Base-by-base conservation (phyloP, 2,329 filamentous ascomycete genomes). In the Dactylella cylindrospora region DNA sequence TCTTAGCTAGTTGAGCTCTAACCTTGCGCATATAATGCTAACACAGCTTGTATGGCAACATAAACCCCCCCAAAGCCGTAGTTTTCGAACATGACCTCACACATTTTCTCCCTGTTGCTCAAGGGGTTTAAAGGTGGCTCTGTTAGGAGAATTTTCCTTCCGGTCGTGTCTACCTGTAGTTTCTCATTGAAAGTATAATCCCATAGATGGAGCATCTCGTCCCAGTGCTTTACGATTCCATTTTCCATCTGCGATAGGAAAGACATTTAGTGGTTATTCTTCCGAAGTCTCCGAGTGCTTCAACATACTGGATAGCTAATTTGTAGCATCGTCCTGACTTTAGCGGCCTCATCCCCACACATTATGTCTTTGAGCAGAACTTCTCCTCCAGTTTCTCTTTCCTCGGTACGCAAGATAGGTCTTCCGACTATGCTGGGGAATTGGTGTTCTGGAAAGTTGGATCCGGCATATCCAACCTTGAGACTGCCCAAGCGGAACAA, bases 201-300 rank as follows among this genome's bases (percentile, higher is more conserved):
- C 93, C 93, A 98, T 52, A 98, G 84, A 73, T 97, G 91, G 78
- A 95, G 88, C 93, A 98, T 98, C 75, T 98, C 93, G 70, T 98
- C 93, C 93, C 93, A 98, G 72, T 90, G 90, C 82, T 96, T 97
- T 68, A 98, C 90, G 71, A 98, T 97, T 70, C 93, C 93, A 74
- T 98, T 98, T 76, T 98, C 93, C 93, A 98, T 98, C 82, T 85
- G 74, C 60, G 12, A 69, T 20, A 52, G 44, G 20, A 22, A 36
- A 29, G 29, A 40, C 49, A 49, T 31, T 64, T 23, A 51, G 43
- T 28, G 17, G 20, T 10, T 31, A 10, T n/a, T n/a, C n/a, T n/a
- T n/a, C n/a, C n/a, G n/a, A n/a, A n/a, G n/a, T n/a, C n/a, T n/a
- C n/a, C n/a, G 28, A 19, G 29, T 47, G 29, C 13, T 26, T 13